Base-by-base conservation (phyloP, 306 rosid genomes). In the Calophaca sinica region DNA sequence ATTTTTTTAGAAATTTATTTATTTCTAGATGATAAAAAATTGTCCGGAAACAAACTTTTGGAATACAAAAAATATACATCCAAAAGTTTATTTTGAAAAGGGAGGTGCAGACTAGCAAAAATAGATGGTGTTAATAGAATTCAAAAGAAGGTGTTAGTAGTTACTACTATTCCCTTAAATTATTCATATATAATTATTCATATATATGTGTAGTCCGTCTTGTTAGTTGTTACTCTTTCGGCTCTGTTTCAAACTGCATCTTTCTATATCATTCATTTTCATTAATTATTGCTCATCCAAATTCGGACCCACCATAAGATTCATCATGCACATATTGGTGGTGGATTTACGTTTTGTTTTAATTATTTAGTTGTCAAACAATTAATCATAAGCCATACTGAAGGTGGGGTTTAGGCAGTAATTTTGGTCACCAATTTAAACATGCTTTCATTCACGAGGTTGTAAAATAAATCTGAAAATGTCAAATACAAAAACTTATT, bases 281-380 rank as follows among this genome's bases (percentile, higher is more conserved):
- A 75, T 76, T 76, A 67, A 20, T 20, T 20, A 85, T 67, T 76
- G 69, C 79, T 68, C 86, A 72, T 67, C 82, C 79, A 79, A 73
- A 70, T 60, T 33, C 0, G 72, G 83, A 45, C 86, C 89, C 89
- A 68, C 82, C 72, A 48, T 20, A 64, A 33, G 14, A 59, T 82
- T 71, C 71, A 78, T 79, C 70, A 79, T 81, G 52, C 62, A 72
- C 75, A 26, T 65, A 67, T 68, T 52, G 70, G 54, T 63, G 84
- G 59, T 60, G 67, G 74, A 80, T 72, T 72, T 76, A 26, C 11
- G 20, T 32, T 60, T 75, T 31, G n/a, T 58, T 75, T 80, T 8
- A 79, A 60, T 70, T 80, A 72, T 76, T 38, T 53, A 15, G 32
- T 52, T 66, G 55, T 78, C 77, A 67, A 53, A 20, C 38, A 65